A percentile compares a stretch with the other conserved stretches of the same genome.
Evolutionary conservation across 768 basidiomycete genomes (phyloP).

Genomic region (Agrocybe praecox): DNA sequence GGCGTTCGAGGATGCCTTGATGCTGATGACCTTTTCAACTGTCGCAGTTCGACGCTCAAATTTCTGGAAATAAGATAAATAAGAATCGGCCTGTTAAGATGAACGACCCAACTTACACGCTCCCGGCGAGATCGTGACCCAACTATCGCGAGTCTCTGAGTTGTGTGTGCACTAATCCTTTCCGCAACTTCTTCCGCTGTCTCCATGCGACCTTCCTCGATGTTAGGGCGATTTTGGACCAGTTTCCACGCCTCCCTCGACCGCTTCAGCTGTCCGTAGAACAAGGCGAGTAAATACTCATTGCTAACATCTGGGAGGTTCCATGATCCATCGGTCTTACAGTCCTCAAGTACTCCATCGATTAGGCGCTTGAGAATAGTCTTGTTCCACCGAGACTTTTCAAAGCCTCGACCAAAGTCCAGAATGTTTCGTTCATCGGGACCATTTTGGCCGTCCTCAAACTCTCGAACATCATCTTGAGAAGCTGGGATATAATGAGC

Average conservation of each 20-base stretch:
- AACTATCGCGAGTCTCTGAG: background rate
- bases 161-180: background rate
- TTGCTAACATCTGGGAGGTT: background rate
- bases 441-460: background rate
- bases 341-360: background rate
- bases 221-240: background rate
- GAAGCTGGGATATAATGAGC: background rate
- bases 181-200: background rate
- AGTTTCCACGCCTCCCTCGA: background rate
- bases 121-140: background rate
- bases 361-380: background rate
- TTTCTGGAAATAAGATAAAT: background rate
- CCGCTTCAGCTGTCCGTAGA: slow-evolving; percentile 2
- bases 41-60: background rate
- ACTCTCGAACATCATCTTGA: background rate
- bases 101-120: background rate
- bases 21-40: background rate
- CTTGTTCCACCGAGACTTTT: background rate
- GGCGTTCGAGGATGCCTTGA: background rate
- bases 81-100: background rate
- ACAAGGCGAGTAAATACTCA: background rate
- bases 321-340: background rate
- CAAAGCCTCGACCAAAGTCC: background rate
- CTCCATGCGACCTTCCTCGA: background rate
- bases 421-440: background rate